phyloP scores from a whole-genome alignment of 805 yeast species.

The Saturnispora zaruensis region DNA sequence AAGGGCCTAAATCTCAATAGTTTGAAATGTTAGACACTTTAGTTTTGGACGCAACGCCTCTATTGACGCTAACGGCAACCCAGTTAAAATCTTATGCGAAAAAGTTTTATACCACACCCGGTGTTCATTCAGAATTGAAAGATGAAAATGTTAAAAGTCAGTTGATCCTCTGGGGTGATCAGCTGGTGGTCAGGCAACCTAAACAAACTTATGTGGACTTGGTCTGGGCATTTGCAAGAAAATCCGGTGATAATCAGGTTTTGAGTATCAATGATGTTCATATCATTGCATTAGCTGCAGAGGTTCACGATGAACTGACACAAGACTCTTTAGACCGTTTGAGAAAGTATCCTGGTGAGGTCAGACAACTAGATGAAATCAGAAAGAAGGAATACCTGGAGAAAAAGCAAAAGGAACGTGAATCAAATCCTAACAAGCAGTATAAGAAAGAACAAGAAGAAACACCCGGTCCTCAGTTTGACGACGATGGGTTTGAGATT shows the following conservation, averaged over 20 bases:
- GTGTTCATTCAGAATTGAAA: constrained; percentile 76
- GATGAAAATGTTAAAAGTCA: constrained; percentile 81
- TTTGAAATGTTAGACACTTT: constrained; percentile 40
- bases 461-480: constrained; percentile 10
- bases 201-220: constrained; percentile 49
- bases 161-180: constrained; percentile 71
- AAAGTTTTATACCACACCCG: constrained; percentile 81
- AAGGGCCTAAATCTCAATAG: background rate
- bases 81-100: constrained; percentile 62
- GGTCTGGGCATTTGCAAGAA: constrained; percentile 67
- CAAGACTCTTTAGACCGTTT: constrained; percentile 64
- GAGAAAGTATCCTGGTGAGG: constrained; percentile 58
- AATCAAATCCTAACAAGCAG: constrained; percentile 5
- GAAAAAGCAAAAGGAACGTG: constrained; percentile 9
- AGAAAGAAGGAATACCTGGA: constrained; percentile 22
- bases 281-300: constrained; percentile 84
- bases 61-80: constrained; percentile 76
- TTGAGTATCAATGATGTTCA: constrained; percentile 88
- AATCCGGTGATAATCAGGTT: constrained; percentile 88
- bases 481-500: constrained; percentile 16
- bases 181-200: constrained; percentile 70
- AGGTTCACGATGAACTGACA: constrained; percentile 58
- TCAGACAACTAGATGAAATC: constrained; percentile 31
- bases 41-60: constrained; percentile 91
- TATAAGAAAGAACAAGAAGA: constrained; percentile 17